Percentiles rank a stretch among this genome's conserved stretches.
These are phyloP conservation scores for Candida insectorum DNA, from an alignment of 805 yeast species.

Conservation along the genomic window DNA sequence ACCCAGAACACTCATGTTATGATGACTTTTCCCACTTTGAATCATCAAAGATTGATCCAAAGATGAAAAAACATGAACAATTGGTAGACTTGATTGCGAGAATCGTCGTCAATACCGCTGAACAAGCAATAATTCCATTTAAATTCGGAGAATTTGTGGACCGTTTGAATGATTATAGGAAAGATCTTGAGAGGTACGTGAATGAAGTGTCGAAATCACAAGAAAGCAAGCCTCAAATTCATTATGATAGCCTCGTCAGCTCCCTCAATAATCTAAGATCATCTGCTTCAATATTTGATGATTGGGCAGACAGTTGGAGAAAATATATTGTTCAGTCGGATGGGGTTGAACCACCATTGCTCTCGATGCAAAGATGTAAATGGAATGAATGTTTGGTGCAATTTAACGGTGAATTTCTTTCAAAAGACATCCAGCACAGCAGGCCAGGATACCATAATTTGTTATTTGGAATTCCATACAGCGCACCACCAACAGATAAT, in stretches of 20 bases:
- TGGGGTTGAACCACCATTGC: constrained; percentile 69
- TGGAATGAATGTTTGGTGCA: constrained; percentile 70
- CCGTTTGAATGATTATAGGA: constrained; percentile 39
- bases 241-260: constrained; percentile 20
- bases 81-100: constrained; percentile 55
- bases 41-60: constrained; percentile 46
- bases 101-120: constrained; percentile 57
- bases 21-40: constrained; percentile 63
- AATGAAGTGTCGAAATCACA: constrained; percentile 15
- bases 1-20: constrained; percentile 56
- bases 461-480: constrained; percentile 64
- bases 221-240: constrained; percentile 17
- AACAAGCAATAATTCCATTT: constrained; percentile 74
- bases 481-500: constrained; percentile 44
- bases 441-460: constrained; percentile 68
- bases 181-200: constrained; percentile 43
- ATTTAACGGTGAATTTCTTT: constrained; percentile 52
- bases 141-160: constrained; percentile 48
- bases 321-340: constrained; percentile 33
- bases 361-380: constrained; percentile 70
- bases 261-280: constrained; percentile 23
- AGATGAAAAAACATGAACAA: constrained; percentile 52
- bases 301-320: constrained; percentile 65
- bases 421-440: constrained; percentile 37
- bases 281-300: constrained; percentile 44